These are phyloP conservation scores for Termitomyces titanicus DNA, from an alignment of 768 basidiomycete genomes.

Conservation along the genomic window DNA sequence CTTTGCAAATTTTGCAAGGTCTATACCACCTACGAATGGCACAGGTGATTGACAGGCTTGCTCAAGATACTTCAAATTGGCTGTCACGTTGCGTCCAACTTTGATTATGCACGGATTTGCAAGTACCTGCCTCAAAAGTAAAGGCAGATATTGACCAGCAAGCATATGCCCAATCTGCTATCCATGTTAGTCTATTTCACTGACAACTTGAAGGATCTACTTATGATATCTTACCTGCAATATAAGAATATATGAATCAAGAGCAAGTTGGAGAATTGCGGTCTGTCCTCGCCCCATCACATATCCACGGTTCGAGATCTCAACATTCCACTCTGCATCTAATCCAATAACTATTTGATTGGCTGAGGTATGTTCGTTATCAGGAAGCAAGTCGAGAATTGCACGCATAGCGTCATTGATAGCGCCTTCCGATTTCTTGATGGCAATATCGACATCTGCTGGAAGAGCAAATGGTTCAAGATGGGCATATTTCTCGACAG, in stretches of 20 bases:
- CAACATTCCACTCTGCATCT: constrained; percentile 27
- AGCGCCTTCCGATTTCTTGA: constrained; percentile 1
- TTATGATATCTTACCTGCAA: constrained; percentile 15
- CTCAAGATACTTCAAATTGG: constrained; percentile 2
- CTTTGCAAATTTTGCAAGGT: constrained; percentile 27
- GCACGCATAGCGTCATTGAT: constrained; percentile 18
- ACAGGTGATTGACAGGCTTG: background rate
- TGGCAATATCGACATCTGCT: constrained; percentile 6
- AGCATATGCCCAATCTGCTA: background rate
- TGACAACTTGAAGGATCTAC: constrained; percentile 15
- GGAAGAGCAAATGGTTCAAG: constrained; percentile 18
- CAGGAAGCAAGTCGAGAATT: constrained; percentile 17
- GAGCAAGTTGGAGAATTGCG: constrained; percentile 18
- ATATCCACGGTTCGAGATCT: constrained; percentile 13
- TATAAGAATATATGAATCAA: constrained; percentile 19
- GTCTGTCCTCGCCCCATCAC: constrained; percentile 10
- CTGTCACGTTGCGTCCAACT: constrained; percentile 9
- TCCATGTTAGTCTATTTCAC: background rate
- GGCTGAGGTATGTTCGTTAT: constrained; percentile 4
- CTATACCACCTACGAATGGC: constrained; percentile 23
- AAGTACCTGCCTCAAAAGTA: constrained; percentile 8
- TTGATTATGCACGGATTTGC: constrained; percentile 10
- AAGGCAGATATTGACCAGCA: constrained; percentile 9
- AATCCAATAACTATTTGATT: constrained; percentile 17
- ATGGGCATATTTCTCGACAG: constrained; percentile 17